Percentiles rank a stretch among this genome's conserved stretches.
Evolutionary conservation across 1,139 yeast genomes (phyloP).

Genomic region (Pichia sp.): DNA sequence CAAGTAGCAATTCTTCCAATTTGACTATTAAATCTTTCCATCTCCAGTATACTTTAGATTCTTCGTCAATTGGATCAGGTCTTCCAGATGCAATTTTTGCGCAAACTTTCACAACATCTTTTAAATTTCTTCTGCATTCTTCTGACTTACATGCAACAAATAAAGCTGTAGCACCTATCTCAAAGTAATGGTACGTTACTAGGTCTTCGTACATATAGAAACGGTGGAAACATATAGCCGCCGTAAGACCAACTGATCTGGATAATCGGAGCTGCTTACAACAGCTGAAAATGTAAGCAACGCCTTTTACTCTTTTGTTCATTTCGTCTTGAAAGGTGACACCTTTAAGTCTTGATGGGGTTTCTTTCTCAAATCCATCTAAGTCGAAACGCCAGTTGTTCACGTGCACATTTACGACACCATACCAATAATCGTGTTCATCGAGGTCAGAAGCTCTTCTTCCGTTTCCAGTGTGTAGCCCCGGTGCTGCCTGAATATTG

Average conservation of each 20-base stretch:
- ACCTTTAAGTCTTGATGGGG: conserved; percentile 38
- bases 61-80: conserved; percentile 40
- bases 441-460: background rate
- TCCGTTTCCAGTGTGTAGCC: background rate
- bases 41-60: conserved; percentile 45
- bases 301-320: conserved; percentile 44
- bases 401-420: conserved; percentile 28
- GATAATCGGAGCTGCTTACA: conserved; percentile 44
- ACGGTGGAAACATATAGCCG: conserved; percentile 47
- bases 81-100: conserved; percentile 43
- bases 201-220: conserved; percentile 46
- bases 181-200: conserved; percentile 38
- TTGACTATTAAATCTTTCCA: conserved; percentile 46
- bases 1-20: conserved; percentile 45
- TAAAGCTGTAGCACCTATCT: conserved; percentile 46
- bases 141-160: conserved; percentile 52
- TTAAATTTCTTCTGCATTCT: conserved; percentile 44
- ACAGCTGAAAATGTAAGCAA: conserved; percentile 41
- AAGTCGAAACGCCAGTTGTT: conserved; percentile 31
- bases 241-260: conserved; percentile 45
- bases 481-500: background rate
- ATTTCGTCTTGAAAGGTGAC: conserved; percentile 39
- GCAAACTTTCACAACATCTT: conserved; percentile 45
- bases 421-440: conserved; percentile 25
- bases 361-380: conserved; percentile 26